These are phyloP conservation scores for Ascochyta lentis DNA, from an alignment of 2,329 filamentous ascomycete species.

Conservation along the genomic window DNA sequence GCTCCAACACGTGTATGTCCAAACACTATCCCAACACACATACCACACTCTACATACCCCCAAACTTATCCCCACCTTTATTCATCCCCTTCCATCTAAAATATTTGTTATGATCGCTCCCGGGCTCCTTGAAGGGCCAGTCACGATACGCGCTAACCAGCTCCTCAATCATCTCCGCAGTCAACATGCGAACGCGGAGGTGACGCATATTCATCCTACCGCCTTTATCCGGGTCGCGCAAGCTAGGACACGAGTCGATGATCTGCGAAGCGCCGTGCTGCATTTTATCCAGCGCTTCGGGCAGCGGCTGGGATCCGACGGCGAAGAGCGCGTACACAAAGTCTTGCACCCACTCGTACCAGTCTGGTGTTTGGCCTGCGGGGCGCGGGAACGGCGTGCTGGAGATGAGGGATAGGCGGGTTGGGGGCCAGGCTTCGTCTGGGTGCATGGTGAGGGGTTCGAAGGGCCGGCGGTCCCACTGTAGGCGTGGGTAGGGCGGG, in stretches of 20 bases:
- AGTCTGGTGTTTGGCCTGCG: constrained; percentile 16
- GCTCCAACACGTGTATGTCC: too few relatives aligned
- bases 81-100: constrained; percentile 24
- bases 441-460: constrained; percentile 69
- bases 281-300: constrained; percentile 35
- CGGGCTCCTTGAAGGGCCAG: constrained; percentile 44
- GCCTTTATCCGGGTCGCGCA: constrained; percentile 42
- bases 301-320: constrained; percentile 11
- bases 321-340: constrained; percentile 32
- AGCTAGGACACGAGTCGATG: constrained; percentile 31
- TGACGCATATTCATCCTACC: constrained; percentile 41
- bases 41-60: too few relatives aligned
- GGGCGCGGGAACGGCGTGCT: constrained; percentile 63
- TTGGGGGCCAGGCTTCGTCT: constrained; percentile 72
- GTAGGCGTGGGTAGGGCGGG: constrained; percentile 28
- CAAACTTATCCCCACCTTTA: too few relatives aligned
- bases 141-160: constrained; percentile 39
- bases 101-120: constrained; percentile 32
- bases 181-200: constrained; percentile 41
- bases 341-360: constrained; percentile 38
- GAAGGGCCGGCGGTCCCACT: constrained; percentile 72
- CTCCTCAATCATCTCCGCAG: constrained; percentile 42
- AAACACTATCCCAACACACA: too few relatives aligned
- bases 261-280: constrained; percentile 39
- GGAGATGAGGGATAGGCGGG: constrained; percentile 67